phyloP scores from a whole-genome alignment of 805 yeast species.

The Kodamaea laetipori region DNA sequence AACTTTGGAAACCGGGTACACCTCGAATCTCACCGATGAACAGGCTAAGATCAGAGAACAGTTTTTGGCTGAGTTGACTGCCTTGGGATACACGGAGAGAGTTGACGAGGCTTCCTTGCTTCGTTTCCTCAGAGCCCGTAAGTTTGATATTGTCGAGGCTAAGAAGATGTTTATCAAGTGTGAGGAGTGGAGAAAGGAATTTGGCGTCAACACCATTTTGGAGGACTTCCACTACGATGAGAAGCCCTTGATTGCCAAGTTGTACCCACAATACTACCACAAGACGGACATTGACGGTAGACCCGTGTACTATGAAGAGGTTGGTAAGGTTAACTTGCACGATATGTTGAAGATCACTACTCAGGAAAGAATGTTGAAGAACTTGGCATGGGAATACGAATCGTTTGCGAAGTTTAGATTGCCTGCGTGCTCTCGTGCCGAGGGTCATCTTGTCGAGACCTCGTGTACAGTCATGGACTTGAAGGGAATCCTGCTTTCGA shows the following conservation, averaged over 20 bases:
- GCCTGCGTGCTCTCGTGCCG: conserved; percentile 91
- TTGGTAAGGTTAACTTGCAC: conserved; percentile 84
- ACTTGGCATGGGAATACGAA: conserved; percentile 97
- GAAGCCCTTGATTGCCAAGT: conserved; percentile 84
- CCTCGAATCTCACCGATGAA: conserved; percentile 72
- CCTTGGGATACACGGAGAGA: conserved; percentile 71
- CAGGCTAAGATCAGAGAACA: conserved; percentile 63
- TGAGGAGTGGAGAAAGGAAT: conserved; percentile 89
- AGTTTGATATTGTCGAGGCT: conserved; percentile 82
- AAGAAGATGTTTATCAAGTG: conserved; percentile 81
- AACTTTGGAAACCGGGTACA: conserved; percentile 68
- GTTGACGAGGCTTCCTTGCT: conserved; percentile 82
- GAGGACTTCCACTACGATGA: conserved; percentile 90
- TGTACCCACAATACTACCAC: conserved; percentile 96
- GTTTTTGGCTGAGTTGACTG: conserved; percentile 58
- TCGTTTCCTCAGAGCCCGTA: conserved; percentile 92
- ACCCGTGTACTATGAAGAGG: conserved; percentile 91
- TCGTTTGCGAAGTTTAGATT: conserved; percentile 79
- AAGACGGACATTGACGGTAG: conserved; percentile 97
- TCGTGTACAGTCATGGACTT: conserved; percentile 95
- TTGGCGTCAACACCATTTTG: conserved; percentile 83
- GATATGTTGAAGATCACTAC: conserved; percentile 93
- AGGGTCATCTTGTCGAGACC: conserved; percentile 81
- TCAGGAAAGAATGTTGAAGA: conserved; percentile 93
- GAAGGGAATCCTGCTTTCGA: conserved; percentile 85